Percentiles rank a stretch among this genome's conserved stretches.
phyloP scores from a whole-genome alignment of 2,329 filamentous ascomycete species.

The Drechslerella coelobrocha region DNA sequence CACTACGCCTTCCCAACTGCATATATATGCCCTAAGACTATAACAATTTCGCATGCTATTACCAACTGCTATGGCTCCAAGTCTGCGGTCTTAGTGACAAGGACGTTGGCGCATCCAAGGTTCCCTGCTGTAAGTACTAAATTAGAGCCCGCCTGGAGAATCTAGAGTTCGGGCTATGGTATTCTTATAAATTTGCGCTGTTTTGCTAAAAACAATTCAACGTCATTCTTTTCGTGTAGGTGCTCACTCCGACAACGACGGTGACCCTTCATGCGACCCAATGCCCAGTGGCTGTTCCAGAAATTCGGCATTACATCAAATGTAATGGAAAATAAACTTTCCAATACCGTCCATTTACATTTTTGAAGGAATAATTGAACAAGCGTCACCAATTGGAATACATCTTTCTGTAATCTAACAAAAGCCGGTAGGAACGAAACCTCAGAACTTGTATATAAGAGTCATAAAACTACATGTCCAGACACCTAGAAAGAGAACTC shows the following conservation, averaged over 20 bases:
- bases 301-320: neutral
- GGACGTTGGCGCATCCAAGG: neutral
- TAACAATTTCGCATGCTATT: neutral
- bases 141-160: neutral
- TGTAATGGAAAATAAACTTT: neutral
- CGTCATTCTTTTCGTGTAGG: neutral
- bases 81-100: neutral
- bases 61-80: neutral
- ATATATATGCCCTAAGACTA: conserved; percentile 2
- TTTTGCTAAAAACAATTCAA: too few relatives aligned
- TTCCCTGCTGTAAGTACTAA: neutral
- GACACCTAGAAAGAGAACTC: too few relatives aligned
- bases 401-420: too few relatives aligned
- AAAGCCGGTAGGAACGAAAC: too few relatives aligned
- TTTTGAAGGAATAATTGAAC: too few relatives aligned
- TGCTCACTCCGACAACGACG: neutral
- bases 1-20: conserved; percentile 3
- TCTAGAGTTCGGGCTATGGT: neutral
- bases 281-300: neutral
- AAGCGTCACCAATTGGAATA: too few relatives aligned
- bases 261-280: neutral
- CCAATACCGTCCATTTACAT: too few relatives aligned
- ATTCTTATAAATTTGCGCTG: neutral
- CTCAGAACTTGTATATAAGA: too few relatives aligned
- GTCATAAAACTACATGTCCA: too few relatives aligned